Percentiles rank a stretch among this genome's conserved stretches.
phyloP scores from a whole-genome alignment of 768 basidiomycete genomes.

The Multifurca ochricompacta region DNA sequence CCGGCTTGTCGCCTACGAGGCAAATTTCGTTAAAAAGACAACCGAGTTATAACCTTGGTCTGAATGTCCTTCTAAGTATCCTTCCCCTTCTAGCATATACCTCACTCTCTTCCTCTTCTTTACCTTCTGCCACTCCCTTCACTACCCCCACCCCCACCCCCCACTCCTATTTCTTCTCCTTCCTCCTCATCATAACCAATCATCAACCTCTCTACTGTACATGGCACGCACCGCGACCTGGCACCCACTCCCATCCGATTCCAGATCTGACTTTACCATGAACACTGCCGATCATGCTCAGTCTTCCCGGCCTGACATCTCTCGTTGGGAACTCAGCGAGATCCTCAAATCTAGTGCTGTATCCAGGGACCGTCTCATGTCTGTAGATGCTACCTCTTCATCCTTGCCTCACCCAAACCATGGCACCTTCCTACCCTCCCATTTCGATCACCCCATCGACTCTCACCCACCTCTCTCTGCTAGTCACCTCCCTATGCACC shows the following conservation, averaged over 20 bases:
- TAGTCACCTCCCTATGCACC: slow-evolving; percentile 29
- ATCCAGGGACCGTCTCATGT: slow-evolving; percentile 34
- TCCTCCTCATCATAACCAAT: no score
- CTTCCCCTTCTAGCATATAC: no score
- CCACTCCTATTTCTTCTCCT: neutral
- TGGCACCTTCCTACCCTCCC: slow-evolving; percentile 43
- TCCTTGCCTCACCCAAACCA: slow-evolving; percentile 34
- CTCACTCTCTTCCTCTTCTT: slow-evolving; percentile 12
- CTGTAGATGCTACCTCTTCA: slow-evolving; percentile 37
- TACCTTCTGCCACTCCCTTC: slow-evolving; percentile 6
- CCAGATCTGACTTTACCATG: slow-evolving; percentile 19
- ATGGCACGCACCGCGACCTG: slow-evolving; percentile 20
- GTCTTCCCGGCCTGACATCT: slow-evolving; percentile 30
- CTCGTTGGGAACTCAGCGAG: slow-evolving; percentile 37
- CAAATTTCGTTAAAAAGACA: slow-evolving; percentile 24
- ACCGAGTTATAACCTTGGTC: slow-evolving; percentile 3
- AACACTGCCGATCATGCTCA: slow-evolving; percentile 28
- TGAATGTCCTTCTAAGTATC: slow-evolving; percentile 12
- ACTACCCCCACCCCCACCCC: slow-evolving; percentile 13
- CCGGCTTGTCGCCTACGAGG: neutral
- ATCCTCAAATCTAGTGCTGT: slow-evolving; percentile 37
- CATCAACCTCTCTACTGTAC: neutral
- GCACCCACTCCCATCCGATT: slow-evolving; percentile 22
- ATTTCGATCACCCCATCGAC: slow-evolving; percentile 28
- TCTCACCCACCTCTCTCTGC: slow-evolving; percentile 32